A percentile compares a stretch with the other conserved stretches of the same genome.
Evolutionary conservation across 176 grass and related monocot species (phyloP).

Genomic region (Rhynchospora tenuis): DNA sequence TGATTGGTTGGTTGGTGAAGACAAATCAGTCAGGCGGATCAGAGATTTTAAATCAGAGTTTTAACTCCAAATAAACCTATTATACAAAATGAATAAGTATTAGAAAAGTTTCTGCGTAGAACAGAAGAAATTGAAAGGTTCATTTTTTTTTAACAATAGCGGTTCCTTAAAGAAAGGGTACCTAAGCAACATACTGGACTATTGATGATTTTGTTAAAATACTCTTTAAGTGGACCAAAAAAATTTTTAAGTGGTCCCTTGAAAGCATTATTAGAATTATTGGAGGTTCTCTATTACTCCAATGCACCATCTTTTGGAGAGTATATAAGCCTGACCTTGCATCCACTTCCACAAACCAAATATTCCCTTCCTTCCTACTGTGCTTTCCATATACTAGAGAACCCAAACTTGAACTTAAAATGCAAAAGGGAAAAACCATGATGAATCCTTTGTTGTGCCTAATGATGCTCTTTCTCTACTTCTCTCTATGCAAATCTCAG

Average conservation of each 20-base stretch:
- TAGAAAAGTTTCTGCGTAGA: background rate
- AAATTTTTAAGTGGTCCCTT: background rate
- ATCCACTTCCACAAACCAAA: background rate
- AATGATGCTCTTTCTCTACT: background rate
- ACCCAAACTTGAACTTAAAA: background rate
- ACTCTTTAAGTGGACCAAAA: background rate
- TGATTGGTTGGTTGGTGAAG: background rate
- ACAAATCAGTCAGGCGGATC: background rate
- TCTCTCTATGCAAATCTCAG: constrained; percentile 31
- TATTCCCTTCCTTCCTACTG: background rate
- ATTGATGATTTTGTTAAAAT: background rate
- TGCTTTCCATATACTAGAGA: background rate
- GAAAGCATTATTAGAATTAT: background rate
- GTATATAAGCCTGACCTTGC: background rate
- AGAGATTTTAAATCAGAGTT: background rate
- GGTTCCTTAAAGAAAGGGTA: background rate
- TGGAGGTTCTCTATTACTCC: background rate
- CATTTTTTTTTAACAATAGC: background rate
- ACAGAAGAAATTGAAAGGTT: background rate
- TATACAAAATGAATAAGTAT: background rate
- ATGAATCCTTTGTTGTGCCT: background rate
- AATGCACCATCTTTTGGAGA: background rate
- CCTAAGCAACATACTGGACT: background rate
- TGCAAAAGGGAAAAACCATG: background rate
- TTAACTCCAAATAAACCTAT: background rate